Percentiles rank a stretch among this genome's conserved stretches.
Evolutionary conservation across 176 grass and related monocot genomes (phyloP).

Genomic region (Poa annua): DNA sequence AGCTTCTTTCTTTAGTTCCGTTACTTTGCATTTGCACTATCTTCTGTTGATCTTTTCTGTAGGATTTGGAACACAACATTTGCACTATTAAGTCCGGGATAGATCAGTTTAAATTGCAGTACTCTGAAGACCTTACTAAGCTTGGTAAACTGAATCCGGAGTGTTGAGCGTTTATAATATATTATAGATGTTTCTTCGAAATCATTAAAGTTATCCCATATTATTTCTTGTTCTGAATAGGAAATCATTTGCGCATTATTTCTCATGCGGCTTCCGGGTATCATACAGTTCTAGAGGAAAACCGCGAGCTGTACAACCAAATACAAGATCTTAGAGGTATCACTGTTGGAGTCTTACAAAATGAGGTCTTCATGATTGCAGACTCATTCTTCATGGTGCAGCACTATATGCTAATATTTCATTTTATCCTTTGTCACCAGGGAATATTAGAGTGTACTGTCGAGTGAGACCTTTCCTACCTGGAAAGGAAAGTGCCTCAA

Average conservation of each 20-base stretch:
- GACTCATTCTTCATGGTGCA: background rate
- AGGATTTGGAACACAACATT: slow-evolving; percentile 77
- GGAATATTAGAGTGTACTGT: slow-evolving; percentile 99
- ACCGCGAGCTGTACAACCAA: slow-evolving; percentile 91
- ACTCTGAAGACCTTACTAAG: slow-evolving; percentile 64
- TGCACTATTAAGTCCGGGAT: slow-evolving; percentile 67
- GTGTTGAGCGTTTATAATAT: slow-evolving; percentile 27
- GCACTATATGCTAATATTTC: slow-evolving; percentile 10
- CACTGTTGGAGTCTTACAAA: slow-evolving; percentile 2
- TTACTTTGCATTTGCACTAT: slow-evolving; percentile 27
- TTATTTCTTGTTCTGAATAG: slow-evolving; percentile 47
- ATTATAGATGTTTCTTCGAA: background rate
- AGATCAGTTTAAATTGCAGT: slow-evolving; percentile 63
- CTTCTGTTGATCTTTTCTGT: slow-evolving; percentile 36
- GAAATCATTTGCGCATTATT: slow-evolving; percentile 67
- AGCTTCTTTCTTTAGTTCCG: slow-evolving; percentile 28
- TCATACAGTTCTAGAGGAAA: slow-evolving; percentile 87
- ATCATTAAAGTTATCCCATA: background rate
- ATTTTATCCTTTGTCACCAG: slow-evolving; percentile 50
- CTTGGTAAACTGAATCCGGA: slow-evolving; percentile 61
- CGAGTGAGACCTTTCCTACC: slow-evolving; percentile 87
- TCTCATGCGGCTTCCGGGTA: slow-evolving; percentile 79
- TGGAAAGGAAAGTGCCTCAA: slow-evolving; percentile 63
- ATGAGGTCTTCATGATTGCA: slow-evolving; percentile 5
- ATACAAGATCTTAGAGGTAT: slow-evolving; percentile 96